Conservation (phyloP, 306 rosid genomes). For the Myrica gale region DNA sequence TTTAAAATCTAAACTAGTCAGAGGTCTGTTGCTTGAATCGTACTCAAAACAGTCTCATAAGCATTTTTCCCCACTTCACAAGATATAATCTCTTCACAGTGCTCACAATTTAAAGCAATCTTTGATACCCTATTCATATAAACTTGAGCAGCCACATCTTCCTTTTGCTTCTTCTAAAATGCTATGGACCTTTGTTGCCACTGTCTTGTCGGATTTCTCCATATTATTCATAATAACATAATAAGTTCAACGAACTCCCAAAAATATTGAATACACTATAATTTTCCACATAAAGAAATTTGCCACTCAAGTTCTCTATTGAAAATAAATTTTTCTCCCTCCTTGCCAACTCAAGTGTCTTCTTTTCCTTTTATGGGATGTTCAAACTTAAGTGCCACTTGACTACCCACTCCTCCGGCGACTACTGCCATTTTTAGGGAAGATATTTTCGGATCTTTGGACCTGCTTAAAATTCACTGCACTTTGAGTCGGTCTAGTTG, state of each 20-base stretch:
- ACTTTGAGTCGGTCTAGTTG: too few relatives aligned
- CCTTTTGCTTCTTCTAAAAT: not conserved
- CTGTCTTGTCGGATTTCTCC: not conserved
- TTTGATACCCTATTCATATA: not conserved
- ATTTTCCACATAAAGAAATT: not conserved
- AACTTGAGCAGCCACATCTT: not conserved
- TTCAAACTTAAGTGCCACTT: not conserved
- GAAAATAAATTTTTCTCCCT: not conserved
- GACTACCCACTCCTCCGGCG: too few relatives aligned
- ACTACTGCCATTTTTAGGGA: too few relatives aligned
- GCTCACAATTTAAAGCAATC: not conserved
- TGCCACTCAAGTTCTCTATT: not conserved
- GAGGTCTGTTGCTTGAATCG: not conserved
- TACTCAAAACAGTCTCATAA: not conserved
- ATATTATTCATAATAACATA: not conserved
- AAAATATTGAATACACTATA: not conserved
- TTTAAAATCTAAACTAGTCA: not conserved
- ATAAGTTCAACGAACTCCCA: not conserved
- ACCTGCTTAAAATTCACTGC: too few relatives aligned
- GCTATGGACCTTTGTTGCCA: not conserved
- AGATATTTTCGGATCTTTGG: too few relatives aligned
- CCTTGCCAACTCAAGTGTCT: not conserved
- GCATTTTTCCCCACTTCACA: not conserved
- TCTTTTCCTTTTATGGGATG: not conserved
- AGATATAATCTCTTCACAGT: not conserved